These are phyloP conservation scores for Pseudozyma tsukubaensis DNA, from an alignment of 1,284 basidiomycete genomes.

Conservation along the genomic window DNA sequence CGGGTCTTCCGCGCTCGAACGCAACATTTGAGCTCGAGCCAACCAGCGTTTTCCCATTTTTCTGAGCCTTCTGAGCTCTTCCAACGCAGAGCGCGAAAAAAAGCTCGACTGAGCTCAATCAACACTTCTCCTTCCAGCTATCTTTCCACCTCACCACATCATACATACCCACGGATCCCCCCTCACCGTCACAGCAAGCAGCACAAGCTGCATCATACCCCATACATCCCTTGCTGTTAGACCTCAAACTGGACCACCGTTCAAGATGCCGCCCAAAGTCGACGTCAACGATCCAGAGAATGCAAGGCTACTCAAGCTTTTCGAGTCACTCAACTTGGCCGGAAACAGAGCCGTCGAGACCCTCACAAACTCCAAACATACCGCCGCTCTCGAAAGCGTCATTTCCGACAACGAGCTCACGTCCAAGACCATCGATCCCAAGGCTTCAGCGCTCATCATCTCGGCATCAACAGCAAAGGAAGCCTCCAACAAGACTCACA, in stretches of 20 bases:
- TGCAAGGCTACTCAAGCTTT: slow-evolving; percentile 75
- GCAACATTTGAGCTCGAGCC: slow-evolving; percentile 29
- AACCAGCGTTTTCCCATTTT: slow-evolving; percentile 7
- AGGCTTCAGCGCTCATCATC: slow-evolving; percentile 80
- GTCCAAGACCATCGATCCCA: slow-evolving; percentile 76
- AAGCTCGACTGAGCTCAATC: background rate
- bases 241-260: background rate
- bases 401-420: slow-evolving; percentile 72
- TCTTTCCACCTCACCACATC: background rate
- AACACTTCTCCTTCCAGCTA: background rate
- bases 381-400: slow-evolving; percentile 76
- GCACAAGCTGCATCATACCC: slow-evolving; percentile 20
- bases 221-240: background rate
- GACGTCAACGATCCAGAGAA: slow-evolving; percentile 72
- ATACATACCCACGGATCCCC: background rate
- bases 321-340: slow-evolving; percentile 83
- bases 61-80: background rate
- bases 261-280: slow-evolving; percentile 72
- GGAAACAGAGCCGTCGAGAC: slow-evolving; percentile 81
- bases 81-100: background rate
- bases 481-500: slow-evolving; percentile 76
- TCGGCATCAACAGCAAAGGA: slow-evolving; percentile 74
- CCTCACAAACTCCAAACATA: slow-evolving; percentile 63
- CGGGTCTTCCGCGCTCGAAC: slow-evolving; percentile 3
- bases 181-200: slow-evolving; percentile 3